A percentile compares a stretch with the other conserved stretches of the same genome.
phyloP scores from a whole-genome alignment of 1,139 yeast genomes.

The Yamadazyma blattariae region DNA sequence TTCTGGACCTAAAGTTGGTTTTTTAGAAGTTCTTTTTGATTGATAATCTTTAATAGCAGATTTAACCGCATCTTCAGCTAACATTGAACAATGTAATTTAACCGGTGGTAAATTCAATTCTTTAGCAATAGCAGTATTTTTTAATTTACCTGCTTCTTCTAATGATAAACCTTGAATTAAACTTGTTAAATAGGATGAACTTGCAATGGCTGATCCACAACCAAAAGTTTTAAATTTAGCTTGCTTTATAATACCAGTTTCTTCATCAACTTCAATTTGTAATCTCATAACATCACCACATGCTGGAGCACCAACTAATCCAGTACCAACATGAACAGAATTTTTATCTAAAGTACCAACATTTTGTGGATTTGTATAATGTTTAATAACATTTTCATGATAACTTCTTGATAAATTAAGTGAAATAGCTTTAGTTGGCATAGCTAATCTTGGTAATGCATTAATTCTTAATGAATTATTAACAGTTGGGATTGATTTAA shows the following conservation, averaged over 20 bases:
- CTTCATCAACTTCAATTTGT: conserved; percentile 89
- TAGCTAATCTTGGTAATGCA: background rate
- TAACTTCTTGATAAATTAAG: conserved; percentile 34
- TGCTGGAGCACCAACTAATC: conserved; percentile 97
- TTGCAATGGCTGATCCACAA: conserved; percentile 97
- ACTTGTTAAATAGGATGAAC: conserved; percentile 92
- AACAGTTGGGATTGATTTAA: conserved; percentile 11
- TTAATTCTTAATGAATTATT: background rate
- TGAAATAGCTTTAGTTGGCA: background rate
- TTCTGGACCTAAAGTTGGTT: conserved; percentile 45
- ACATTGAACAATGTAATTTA: conserved; percentile 95
- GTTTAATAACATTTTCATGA: conserved; percentile 84
- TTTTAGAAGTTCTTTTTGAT: conserved; percentile 53
- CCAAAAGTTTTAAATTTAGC: conserved; percentile 98
- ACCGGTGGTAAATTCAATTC: conserved; percentile 96
- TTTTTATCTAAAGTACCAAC: conserved; percentile 89
- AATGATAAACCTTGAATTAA: conserved; percentile 91
- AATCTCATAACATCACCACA: conserved; percentile 99
- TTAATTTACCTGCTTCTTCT: conserved; percentile 89
- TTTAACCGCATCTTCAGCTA: conserved; percentile 98
- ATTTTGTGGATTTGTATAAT: conserved; percentile 93
- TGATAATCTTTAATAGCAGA: conserved; percentile 94
- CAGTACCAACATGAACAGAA: conserved; percentile 85
- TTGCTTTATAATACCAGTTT: conserved; percentile 85
- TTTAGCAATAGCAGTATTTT: conserved; percentile 88